Percentiles rank a stretch among this genome's conserved stretches.
Evolutionary conservation across 768 basidiomycete species (phyloP).

Genomic region (Macrolepiota dolichaula): DNA sequence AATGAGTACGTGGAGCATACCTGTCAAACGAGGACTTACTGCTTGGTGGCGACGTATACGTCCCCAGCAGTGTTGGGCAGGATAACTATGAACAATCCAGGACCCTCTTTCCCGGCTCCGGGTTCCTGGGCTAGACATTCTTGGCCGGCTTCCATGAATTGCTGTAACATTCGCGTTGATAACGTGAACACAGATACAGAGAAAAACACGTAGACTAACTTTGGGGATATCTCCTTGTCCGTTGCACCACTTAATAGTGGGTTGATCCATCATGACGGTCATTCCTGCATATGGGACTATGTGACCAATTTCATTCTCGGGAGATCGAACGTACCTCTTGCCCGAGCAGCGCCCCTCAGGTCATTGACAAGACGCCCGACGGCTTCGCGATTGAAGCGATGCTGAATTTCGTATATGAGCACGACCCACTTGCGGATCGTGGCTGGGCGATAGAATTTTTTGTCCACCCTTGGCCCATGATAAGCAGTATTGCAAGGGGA

Average conservation of each 20-base stretch:
- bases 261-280: conserved; percentile 38
- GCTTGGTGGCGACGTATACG: conserved; percentile 74
- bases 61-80: conserved; percentile 73
- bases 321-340: conserved; percentile 48
- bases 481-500: no score
- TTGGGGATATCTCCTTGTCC: conserved; percentile 51
- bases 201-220: conserved; percentile 14
- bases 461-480: conserved; percentile 52
- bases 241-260: conserved; percentile 52
- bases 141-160: conserved; percentile 50
- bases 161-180: conserved; percentile 23
- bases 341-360: conserved; percentile 42
- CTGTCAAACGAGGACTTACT: conserved; percentile 45
- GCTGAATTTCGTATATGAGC: conserved; percentile 56
- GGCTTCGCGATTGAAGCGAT: conserved; percentile 44
- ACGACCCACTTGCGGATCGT: conserved; percentile 59
- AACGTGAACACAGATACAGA: not conserved
- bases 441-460: conserved; percentile 56
- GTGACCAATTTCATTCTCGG: conserved; percentile 33
- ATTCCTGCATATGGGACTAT: conserved; percentile 52
- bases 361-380: conserved; percentile 54
- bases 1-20: not conserved
- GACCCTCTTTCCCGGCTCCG: conserved; percentile 35
- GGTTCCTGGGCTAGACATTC: conserved; percentile 27
- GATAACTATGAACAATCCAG: conserved; percentile 62